Evolutionary conservation across 345 rosid genomes (phyloP), one percentile per base, ranked within the genome.

Genomic region (Arabis hirsuta): DNA sequence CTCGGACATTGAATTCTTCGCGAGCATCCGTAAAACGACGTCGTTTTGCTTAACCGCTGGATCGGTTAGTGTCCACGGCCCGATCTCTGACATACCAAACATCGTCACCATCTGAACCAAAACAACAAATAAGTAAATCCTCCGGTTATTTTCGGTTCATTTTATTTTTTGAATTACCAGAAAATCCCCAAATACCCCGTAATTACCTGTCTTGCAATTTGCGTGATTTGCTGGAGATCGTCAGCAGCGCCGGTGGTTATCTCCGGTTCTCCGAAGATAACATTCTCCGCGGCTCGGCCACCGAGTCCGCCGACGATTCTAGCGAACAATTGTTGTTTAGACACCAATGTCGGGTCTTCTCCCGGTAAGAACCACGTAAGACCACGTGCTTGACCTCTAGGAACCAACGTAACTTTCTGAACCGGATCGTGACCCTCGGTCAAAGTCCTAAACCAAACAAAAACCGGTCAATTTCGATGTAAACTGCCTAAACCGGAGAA

Each of bases 371-470:
- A 91, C 92, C 92, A 86, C 42, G 92, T 88, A 9, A 90, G 86
- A 7, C 97, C 89, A n/a, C 88, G 87, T 3, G 92, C 95, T 77
- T 90, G 95, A 44, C 97, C 97, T 70, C 92, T 69, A 0, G 90
- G 90, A 57, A 88, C 69, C 57, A 90, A 62, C 36, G 86, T 84
- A 10, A 87, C 97, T 54, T 85, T 90, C 80, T 86, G 89, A 24
- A 90, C 87, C 8, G 80, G 90, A 26, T 88, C 97, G 55, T 90
- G 97, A 10, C 88, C 90, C 3, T 80, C 80, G 5, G 92, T 88
- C 72, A 85, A 52, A 45, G 90, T 77, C 78, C 91, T 84, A 81
- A 54, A 47, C 71, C 14, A 31, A 47, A 2, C 8, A 34, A 44
- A 22, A 73, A 38, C 26, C 44, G 20, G 51, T 65, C 19, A 22